Base-by-base conservation (phyloP, 305 asterid genomes). In the Fraxinus ornus region DNA sequence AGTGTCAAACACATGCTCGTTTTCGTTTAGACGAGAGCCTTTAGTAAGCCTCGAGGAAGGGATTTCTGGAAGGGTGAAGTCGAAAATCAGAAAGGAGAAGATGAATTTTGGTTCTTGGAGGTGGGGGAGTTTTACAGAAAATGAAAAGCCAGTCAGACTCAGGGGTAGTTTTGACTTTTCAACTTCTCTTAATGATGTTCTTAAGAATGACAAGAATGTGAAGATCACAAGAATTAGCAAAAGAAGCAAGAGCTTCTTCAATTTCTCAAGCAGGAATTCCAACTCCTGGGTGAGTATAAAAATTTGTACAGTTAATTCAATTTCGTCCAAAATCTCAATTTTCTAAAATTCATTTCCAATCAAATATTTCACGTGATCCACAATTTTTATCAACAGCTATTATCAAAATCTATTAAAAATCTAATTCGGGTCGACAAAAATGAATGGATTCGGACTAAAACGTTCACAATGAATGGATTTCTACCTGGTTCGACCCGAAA, bases 71-170 rank as follows among this genome's bases (percentile, higher is more conserved):
- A 22, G 68, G 78, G 19, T 71, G n/a, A 60, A 7, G 71, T 83
- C 79, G 66, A 36, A 8, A 47, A 60, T 72, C n/a, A 35, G 78
- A 21, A 88, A 80, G 80, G 78, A 74, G 81, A 55, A 79, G 79
- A 19, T 64, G 2, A 75, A 70, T 17, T 76, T 82, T 4, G 86
- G 82, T 6, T 88, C 90, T 2, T 78, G 85, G 86, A 85, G 92
- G 83, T 85, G 91, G 92, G 90, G 91, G 80, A 90, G 91, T 81
- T 89, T 85, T 39, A 80, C 81, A 86, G 91, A 83, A 17, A 88
- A 57, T 77, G 77, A 33, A 19, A 78, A 77, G 75, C 24, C 41
- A 37, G 83, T 4, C 36, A 13, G 64, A n/a, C n/a, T n/a, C n/a
- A n/a, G n/a, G 90, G 88, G 84, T 47, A 84, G 41, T 84, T 81